Percentiles rank a stretch among this genome's conserved stretches.
Conservation (phyloP, 176 grass and related monocot species). For the Aegilops tauschii region DNA sequence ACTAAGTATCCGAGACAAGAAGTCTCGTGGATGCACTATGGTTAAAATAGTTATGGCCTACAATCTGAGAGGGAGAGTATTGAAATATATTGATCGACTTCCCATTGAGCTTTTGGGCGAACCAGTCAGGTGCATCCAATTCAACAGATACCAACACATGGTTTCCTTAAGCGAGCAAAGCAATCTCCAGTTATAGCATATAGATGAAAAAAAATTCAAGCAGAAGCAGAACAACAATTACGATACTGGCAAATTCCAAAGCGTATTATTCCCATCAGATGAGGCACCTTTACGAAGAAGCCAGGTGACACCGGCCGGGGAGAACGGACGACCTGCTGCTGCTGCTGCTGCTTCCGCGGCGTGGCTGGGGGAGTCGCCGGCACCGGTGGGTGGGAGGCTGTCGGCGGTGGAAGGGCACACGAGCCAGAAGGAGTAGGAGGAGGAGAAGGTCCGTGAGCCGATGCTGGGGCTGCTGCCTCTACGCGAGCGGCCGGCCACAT, state of each 20-base stretch:
- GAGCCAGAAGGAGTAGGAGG: conserved; percentile 6
- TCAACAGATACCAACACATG: neutral
- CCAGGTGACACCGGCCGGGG: conserved; percentile 14
- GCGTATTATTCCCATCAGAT: conserved; percentile 16
- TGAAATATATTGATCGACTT: neutral
- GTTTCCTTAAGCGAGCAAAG: neutral
- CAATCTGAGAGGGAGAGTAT: neutral
- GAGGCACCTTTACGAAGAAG: conserved; percentile 71
- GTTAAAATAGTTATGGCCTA: neutral
- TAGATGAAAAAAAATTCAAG: neutral
- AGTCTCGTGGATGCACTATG: neutral
- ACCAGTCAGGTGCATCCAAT: too few species aligned
- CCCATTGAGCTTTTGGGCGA: neutral
- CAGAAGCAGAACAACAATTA: neutral
- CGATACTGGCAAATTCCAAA: neutral
- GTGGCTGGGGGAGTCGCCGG: conserved; percentile 4
- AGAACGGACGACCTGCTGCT: conserved; percentile 30
- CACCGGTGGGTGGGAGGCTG: neutral
- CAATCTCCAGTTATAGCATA: neutral
- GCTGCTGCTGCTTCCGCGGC: neutral
- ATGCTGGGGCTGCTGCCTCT: conserved; percentile 62
- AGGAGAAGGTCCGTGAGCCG: conserved; percentile 36
- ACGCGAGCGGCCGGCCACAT: conserved; percentile 69
- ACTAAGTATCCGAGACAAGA: neutral
- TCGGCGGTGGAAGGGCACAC: neutral